phyloP scores from a whole-genome alignment of 176 grass and related monocot species.

The Juncus inflexus region DNA sequence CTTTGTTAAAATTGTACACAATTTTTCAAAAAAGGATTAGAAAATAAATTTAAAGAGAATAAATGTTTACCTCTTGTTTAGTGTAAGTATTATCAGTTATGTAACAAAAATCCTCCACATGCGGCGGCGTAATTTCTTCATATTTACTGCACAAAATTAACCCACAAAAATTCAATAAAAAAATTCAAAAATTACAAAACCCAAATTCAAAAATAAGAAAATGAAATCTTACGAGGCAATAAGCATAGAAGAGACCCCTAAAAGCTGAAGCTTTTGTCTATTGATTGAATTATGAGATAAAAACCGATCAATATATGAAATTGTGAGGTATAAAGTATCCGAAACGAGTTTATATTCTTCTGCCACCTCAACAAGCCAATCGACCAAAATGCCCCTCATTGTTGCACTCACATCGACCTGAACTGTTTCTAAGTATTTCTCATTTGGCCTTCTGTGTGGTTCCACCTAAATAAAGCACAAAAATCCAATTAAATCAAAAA shows the following conservation, averaged over 20 bases:
- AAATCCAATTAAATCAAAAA: neutral
- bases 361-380: constrained; percentile 95
- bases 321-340: constrained; percentile 71
- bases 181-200: neutral
- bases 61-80: constrained; percentile 47
- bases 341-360: constrained; percentile 93
- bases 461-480: constrained; percentile 42
- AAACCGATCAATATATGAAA: constrained; percentile 78
- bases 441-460: constrained; percentile 34
- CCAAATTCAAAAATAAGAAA: neutral
- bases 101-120: constrained; percentile 91
- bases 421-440: constrained; percentile 64
- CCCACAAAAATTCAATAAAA: constrained; percentile 3
- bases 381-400: constrained; percentile 79
- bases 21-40: neutral
- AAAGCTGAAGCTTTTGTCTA: constrained; percentile 71
- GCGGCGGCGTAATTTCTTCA: constrained; percentile 71
- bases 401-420: constrained; percentile 62
- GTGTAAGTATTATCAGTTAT: constrained; percentile 96
- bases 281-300: constrained; percentile 59
- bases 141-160: constrained; percentile 57
- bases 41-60: neutral
- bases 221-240: constrained; percentile 61
- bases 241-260: constrained; percentile 79
- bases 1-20: neutral